Evolutionary conservation across 345 rosid species (phyloP).

Genomic region (Anacardium occidentale): DNA sequence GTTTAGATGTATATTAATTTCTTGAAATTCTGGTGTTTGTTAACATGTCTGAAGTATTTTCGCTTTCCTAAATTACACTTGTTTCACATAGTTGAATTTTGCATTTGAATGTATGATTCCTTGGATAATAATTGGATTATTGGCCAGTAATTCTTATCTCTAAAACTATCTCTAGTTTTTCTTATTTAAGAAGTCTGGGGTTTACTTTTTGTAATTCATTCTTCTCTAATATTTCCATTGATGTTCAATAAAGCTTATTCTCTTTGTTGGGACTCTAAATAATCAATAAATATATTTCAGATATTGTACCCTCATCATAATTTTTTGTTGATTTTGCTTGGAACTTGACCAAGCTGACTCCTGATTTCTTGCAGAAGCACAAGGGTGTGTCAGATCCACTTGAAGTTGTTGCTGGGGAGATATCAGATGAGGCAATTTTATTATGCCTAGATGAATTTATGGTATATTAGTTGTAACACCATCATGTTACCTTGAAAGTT

Average conservation of each 20-base stretch:
- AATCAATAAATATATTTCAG: not conserved
- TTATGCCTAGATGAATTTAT: constrained; percentile 94
- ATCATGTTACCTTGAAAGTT: no score
- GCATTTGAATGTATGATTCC: not conserved
- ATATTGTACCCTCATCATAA: not conserved
- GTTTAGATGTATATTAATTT: not conserved
- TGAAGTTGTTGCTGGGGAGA: constrained; percentile 96
- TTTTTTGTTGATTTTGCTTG: constrained; percentile 5
- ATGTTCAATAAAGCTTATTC: constrained; percentile 7
- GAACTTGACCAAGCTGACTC: constrained; percentile 7
- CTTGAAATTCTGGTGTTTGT: not conserved
- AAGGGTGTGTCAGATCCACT: constrained; percentile 94
- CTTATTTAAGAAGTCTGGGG: not conserved
- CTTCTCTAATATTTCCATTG: not conserved
- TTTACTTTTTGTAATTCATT: not conserved
- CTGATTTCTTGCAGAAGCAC: constrained; percentile 67
- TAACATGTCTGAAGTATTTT: not conserved
- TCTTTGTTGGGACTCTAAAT: not conserved
- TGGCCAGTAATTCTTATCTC: not conserved
- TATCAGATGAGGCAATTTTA: constrained; percentile 84
- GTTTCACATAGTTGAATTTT: not conserved
- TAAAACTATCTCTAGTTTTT: not conserved
- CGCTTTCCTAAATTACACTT: not conserved
- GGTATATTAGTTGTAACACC: constrained; percentile 43
- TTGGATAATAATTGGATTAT: not conserved